Evolutionary conservation across 768 basidiomycete genomes (phyloP).

Genomic region (Suillus variegatus): DNA sequence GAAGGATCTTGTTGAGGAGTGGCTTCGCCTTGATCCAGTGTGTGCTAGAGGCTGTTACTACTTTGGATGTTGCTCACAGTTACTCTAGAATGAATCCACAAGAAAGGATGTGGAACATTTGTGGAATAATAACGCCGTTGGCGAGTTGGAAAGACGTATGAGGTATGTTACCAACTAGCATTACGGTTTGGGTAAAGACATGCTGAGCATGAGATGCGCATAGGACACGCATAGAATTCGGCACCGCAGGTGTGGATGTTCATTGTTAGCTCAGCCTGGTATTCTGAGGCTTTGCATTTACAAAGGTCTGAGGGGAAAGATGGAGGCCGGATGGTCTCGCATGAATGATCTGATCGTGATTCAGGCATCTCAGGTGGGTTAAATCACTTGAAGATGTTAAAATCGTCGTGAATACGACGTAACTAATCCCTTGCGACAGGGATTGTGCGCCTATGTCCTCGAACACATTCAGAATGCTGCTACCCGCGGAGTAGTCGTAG

Average conservation of each 20-base stretch:
- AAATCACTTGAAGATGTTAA: background rate
- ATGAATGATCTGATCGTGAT: slow-evolving; percentile 89
- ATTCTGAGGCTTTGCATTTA: background rate
- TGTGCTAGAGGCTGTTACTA: background rate
- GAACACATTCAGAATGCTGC: slow-evolving; percentile 52
- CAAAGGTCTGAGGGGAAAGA: slow-evolving; percentile 71
- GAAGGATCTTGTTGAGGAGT: slow-evolving; percentile 48
- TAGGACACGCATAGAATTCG: slow-evolving; percentile 80
- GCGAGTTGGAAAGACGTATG: slow-evolving; percentile 44
- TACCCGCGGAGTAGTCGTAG: slow-evolving; percentile 73
- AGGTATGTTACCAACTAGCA: slow-evolving; percentile 27
- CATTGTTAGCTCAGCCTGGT: slow-evolving; percentile 10
- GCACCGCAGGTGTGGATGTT: slow-evolving; percentile 67
- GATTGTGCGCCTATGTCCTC: slow-evolving; percentile 72
- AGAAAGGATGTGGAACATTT: slow-evolving; percentile 37
- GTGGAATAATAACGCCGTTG: slow-evolving; percentile 27
- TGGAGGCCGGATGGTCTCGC: slow-evolving; percentile 89
- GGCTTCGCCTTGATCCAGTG: slow-evolving; percentile 52
- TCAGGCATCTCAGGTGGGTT: slow-evolving; percentile 73
- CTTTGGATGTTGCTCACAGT: background rate
- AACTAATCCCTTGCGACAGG: slow-evolving; percentile 41
- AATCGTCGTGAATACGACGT: background rate
- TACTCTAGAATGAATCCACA: slow-evolving; percentile 39
- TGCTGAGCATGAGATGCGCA: background rate
- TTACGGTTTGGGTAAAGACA: background rate